These are phyloP conservation scores for Coemansia sp. DNA, from an alignment of 192 early-diverging fungal genomes.

Conservation along the genomic window DNA sequence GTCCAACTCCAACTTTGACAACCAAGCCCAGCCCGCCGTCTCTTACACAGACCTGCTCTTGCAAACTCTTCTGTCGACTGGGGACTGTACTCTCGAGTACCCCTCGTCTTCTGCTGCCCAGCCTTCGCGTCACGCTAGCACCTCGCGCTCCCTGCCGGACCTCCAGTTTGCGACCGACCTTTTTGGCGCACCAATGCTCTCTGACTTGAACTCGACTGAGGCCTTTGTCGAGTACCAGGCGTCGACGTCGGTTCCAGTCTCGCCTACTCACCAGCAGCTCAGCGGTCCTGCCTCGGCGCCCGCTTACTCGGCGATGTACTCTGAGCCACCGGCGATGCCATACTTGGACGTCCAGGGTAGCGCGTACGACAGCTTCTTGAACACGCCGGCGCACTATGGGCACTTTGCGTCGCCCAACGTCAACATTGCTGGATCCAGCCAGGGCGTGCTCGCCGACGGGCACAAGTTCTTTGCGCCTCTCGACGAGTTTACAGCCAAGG, in stretches of 20 bases:
- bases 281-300: constrained; percentile 24
- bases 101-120: constrained; percentile 17
- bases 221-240: constrained; percentile 15
- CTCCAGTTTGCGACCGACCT: constrained; percentile 11
- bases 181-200: constrained; percentile 27
- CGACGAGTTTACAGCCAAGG: constrained; percentile 43
- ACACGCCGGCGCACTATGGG: constrained; percentile 30
- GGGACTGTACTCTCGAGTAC: constrained; percentile 25
- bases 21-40: neutral
- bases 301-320: constrained; percentile 11
- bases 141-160: constrained; percentile 25
- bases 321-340: constrained; percentile 4
- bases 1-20: neutral
- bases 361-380: constrained; percentile 44
- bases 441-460: neutral
- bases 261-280: constrained; percentile 19
- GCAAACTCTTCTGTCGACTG: constrained; percentile 18
- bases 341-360: constrained; percentile 26
- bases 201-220: constrained; percentile 3
- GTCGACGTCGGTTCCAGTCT: constrained; percentile 28
- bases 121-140: neutral
- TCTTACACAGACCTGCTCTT: constrained; percentile 20
- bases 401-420: constrained; percentile 20
- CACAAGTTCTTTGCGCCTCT: constrained; percentile 52
- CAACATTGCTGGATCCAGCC: neutral